Conservation (phyloP, 257 asterid genomes). For the Agastache rugosa region DNA sequence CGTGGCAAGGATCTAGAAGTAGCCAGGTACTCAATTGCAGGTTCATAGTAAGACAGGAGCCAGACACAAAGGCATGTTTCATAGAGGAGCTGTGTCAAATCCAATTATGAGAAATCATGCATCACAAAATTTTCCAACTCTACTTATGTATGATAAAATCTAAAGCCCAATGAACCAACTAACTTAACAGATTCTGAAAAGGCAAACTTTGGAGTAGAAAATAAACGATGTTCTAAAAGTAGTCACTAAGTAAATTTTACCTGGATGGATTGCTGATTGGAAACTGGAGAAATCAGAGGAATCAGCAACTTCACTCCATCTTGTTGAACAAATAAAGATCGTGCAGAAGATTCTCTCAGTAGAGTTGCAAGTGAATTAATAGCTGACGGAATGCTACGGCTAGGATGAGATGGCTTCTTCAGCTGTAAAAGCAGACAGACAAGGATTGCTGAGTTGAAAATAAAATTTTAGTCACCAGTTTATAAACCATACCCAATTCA, state of each 20-base stretch:
- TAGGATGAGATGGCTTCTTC: constrained; percentile 83
- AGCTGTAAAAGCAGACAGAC: constrained; percentile 48
- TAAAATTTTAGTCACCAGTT: neutral
- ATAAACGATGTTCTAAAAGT: constrained; percentile 2
- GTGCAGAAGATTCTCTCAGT: constrained; percentile 67
- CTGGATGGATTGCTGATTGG: constrained; percentile 91
- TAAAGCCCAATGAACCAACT: constrained; percentile 14
- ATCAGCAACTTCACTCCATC: constrained; percentile 85
- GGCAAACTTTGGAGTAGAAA: neutral
- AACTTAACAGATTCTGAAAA: neutral
- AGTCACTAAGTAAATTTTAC: constrained; percentile 40
- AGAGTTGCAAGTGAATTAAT: constrained; percentile 73
- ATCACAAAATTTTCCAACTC: neutral
- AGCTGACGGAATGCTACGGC: constrained; percentile 70
- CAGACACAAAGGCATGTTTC: constrained; percentile 86
- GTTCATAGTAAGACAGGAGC: constrained; percentile 86
- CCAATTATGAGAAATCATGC: constrained; percentile 23
- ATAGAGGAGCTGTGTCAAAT: constrained; percentile 73
- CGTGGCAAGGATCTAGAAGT: constrained; percentile 77
- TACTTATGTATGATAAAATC: neutral
- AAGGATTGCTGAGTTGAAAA: constrained; percentile 5
- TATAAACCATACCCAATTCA: neutral
- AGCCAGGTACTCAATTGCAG: constrained; percentile 81
- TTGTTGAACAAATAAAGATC: constrained; percentile 80
- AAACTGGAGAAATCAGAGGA: constrained; percentile 85